Base-by-base conservation (phyloP, 2,329 filamentous ascomycete species). In the Ascochyta viciae-villosae region DNA sequence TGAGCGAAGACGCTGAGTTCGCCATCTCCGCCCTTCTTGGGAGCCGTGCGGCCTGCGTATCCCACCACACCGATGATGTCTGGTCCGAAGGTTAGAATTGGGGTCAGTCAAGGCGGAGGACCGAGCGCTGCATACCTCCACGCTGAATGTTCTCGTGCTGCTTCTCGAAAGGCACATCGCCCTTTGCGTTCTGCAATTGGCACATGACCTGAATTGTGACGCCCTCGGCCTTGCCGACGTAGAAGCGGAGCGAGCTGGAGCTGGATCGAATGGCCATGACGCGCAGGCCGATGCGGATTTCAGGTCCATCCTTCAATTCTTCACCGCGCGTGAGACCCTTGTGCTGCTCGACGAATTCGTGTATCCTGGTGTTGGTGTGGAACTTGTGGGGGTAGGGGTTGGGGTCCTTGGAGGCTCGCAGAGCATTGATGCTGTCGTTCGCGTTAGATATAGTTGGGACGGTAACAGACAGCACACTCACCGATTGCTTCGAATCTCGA, bases 351-450 rank as follows among this genome's bases (percentile, higher is more conserved):
- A 90, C 82, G 76, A 96, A 96, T 66, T 93, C 86, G 72, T 85
- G 83, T 59, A 96, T 83, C 70, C 95, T 90, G 72, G 92, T 92
- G 76, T 89, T 90, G 75, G 91, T 87, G 54, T 93, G 83, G 84
- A 96, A 98, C 84, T 89, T 89, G 88, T 99, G 94, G 7, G 95
- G 95, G 79, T 97, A 77, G 6, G 91, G 91, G 73, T 94, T 90
- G 37, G 90, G 90, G 57, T 87, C 80, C 80, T 89, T 87, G 72
- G 85, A 87, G 72, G 88, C 81, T 70, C 89, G 85, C 62, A 94
- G 84, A 70, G 89, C 89, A 77, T 90, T 89, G 81, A 96, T 87
- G 65, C 85, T 85, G 66, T 91, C 87, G 71, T 8, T 3, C 19
- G n/a, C 2, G 34, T 16, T n/a, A 37, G 34, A 37, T 5, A 37